phyloP scores from a whole-genome alignment of 345 rosid species.

The Litchi chinensis region DNA sequence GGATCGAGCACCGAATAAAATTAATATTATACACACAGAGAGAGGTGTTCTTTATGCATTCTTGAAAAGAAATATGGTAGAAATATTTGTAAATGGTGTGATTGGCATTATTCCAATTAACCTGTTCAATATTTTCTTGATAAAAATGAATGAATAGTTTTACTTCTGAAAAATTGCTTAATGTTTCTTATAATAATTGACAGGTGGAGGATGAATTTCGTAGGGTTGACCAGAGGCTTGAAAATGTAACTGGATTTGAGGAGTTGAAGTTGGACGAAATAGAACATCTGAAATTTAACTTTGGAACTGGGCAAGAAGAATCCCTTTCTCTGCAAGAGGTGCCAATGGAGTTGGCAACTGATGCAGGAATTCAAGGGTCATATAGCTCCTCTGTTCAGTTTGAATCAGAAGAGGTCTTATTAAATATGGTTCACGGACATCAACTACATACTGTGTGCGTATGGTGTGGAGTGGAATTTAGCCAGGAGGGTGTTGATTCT shows the following conservation, averaged over 20 bases:
- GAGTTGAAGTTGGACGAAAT: slow-evolving; percentile 55
- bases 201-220: slow-evolving; percentile 47
- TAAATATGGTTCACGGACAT: slow-evolving; percentile 23
- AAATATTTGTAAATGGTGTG: not conserved
- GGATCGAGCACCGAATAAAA: not conserved
- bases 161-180: not conserved
- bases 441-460: slow-evolving; percentile 47
- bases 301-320: slow-evolving; percentile 38
- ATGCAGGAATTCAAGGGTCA: slow-evolving; percentile 31
- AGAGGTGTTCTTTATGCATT: not conserved
- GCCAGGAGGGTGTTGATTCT: slow-evolving; percentile 48
- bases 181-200: slow-evolving; percentile 18
- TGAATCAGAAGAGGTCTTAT: slow-evolving; percentile 41
- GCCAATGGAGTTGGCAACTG: slow-evolving; percentile 32
- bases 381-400: slow-evolving; percentile 36
- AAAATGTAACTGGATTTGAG: slow-evolving; percentile 36
- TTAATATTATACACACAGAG: not conserved
- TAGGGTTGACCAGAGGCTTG: slow-evolving; percentile 28
- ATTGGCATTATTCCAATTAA: not conserved
- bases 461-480: slow-evolving; percentile 74
- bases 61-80: not conserved
- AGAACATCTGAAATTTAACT: slow-evolving; percentile 41
- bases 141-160: not conserved
- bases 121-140: not conserved
- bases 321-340: slow-evolving; percentile 35